These are phyloP conservation scores for Leucosporidium yakuticum DNA, from an alignment of 768 basidiomycete species.

Conservation along the genomic window DNA sequence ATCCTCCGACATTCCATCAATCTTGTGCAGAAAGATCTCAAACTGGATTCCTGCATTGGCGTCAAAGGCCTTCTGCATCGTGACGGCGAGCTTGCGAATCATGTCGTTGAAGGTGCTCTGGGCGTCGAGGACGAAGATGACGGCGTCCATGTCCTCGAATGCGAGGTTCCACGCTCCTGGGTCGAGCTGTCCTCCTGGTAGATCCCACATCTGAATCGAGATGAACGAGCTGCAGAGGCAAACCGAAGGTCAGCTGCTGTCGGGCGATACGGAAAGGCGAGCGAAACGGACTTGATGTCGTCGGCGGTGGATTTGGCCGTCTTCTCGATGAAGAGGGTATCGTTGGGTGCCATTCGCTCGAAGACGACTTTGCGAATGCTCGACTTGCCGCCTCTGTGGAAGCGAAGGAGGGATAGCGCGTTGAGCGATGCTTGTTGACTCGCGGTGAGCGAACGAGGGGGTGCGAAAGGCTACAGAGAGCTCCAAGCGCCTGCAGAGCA, in stretches of 20 bases:
- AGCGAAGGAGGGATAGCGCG: not conserved
- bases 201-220: slow-evolving; percentile 91
- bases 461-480: too few relatives aligned
- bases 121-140: slow-evolving; percentile 93
- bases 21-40: slow-evolving; percentile 92
- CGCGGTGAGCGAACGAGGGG: too few relatives aligned
- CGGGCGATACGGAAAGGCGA: not conserved
- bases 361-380: slow-evolving; percentile 89
- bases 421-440: too few relatives aligned
- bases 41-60: slow-evolving; percentile 66
- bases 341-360: slow-evolving; percentile 69
- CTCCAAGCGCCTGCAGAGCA: too few relatives aligned
- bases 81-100: slow-evolving; percentile 55
- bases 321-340: slow-evolving; percentile 83
- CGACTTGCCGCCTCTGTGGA: slow-evolving; percentile 76
- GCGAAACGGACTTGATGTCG: slow-evolving; percentile 63
- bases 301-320: slow-evolving; percentile 61
- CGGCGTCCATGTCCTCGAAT: slow-evolving; percentile 69
- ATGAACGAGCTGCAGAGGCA: slow-evolving; percentile 64
- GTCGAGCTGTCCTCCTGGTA: slow-evolving; percentile 70
- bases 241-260: slow-evolving; percentile 10
- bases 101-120: slow-evolving; percentile 54
- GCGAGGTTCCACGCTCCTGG: slow-evolving; percentile 64
- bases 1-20: slow-evolving; percentile 78
- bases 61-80: slow-evolving; percentile 57